Base-by-base conservation (phyloP, 495 filamentous ascomycete genomes). In the Aspergillus heteromorphus region DNA sequence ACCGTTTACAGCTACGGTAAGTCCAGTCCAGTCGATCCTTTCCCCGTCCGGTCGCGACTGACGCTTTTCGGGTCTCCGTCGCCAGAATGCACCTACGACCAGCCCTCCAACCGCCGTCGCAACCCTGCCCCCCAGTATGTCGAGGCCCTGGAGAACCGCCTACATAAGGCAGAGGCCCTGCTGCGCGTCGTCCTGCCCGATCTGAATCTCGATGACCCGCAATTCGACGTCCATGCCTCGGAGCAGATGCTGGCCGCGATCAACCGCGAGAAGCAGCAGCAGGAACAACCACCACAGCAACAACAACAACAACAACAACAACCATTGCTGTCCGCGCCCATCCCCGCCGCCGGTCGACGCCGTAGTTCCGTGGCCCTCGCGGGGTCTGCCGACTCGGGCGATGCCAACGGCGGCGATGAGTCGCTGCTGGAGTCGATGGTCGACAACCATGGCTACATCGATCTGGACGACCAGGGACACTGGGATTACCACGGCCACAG, bases 1-100 rank as follows among this genome's bases (percentile, higher is more conserved):
- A 95, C 91, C 6, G 90, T 97, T 34, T 97, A 98, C 71, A 95
- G 89, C 70, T 98, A 97, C 77, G 93, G 93, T 98, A 81, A 71
- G 82, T 41, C n/a, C 1, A 43, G 27, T 43, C 29, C 21, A n/a
- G 18, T 19, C 48, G 27, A 52, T 45, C 31, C 38, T 7, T n/a
- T 49, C 29, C 29, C 43, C 10, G 17, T 23, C 51, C 45, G 52
- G 55, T 74, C 80, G 59, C 79, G 58, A 4, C 11, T n/a, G n/a
- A n/a, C n/a, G n/a, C n/a, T n/a, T 5, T 38, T 14, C 6, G 34
- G 48, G 13, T 23, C 49, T 30, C 13, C 25, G 21, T 17, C 30
- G 64, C 9, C 65, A 98, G 93, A 97, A 54, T 98, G 93, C 69
- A 95, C 93, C 4, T 97, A 96, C 72, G 95, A 98, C 61, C 95